Percentiles rank a stretch among this genome's conserved stretches.
phyloP scores from a whole-genome alignment of 305 asterid species.

The Fraxinus xanthoxyloides region DNA sequence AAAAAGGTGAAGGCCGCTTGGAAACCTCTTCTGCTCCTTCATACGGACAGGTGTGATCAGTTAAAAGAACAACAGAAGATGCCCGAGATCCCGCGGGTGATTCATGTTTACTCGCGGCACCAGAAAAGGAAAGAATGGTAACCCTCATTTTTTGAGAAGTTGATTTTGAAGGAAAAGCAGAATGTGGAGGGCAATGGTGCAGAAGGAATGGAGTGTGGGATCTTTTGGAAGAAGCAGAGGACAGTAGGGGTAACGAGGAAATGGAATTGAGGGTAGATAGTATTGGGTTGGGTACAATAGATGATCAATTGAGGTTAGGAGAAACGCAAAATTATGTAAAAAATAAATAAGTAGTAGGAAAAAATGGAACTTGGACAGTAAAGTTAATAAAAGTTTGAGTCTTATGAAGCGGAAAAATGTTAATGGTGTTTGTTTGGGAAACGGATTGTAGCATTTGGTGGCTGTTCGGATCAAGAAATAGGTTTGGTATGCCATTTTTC shows the following conservation, averaged over 20 bases:
- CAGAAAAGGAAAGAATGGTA: slow-evolving; percentile 35
- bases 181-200: slow-evolving; percentile 30
- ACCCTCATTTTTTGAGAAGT: slow-evolving; percentile 26
- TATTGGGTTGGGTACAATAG: slow-evolving; percentile 29
- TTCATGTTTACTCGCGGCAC: slow-evolving; percentile 58
- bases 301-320: slow-evolving; percentile 32
- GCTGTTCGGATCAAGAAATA: slow-evolving; percentile 57
- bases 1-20: slow-evolving; percentile 78
- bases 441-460: slow-evolving; percentile 32
- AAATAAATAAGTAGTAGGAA: slow-evolving; percentile 22
- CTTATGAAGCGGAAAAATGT: slow-evolving; percentile 37
- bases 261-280: slow-evolving; percentile 39
- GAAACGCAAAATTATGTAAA: slow-evolving; percentile 30
- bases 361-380: slow-evolving; percentile 21
- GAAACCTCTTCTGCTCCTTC: slow-evolving; percentile 17
- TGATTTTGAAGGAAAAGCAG: slow-evolving; percentile 12
- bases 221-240: slow-evolving; percentile 36
- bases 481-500: slow-evolving; percentile 56
- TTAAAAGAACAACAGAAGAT: not conserved
- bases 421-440: slow-evolving; percentile 20
- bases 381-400: slow-evolving; percentile 26
- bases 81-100: slow-evolving; percentile 20
- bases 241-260: slow-evolving; percentile 23
- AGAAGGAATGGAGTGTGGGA: slow-evolving; percentile 22
- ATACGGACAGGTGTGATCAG: slow-evolving; percentile 39